Evolutionary conservation across 768 basidiomycete species (phyloP).

Genomic region (Termitomyces sp.): DNA sequence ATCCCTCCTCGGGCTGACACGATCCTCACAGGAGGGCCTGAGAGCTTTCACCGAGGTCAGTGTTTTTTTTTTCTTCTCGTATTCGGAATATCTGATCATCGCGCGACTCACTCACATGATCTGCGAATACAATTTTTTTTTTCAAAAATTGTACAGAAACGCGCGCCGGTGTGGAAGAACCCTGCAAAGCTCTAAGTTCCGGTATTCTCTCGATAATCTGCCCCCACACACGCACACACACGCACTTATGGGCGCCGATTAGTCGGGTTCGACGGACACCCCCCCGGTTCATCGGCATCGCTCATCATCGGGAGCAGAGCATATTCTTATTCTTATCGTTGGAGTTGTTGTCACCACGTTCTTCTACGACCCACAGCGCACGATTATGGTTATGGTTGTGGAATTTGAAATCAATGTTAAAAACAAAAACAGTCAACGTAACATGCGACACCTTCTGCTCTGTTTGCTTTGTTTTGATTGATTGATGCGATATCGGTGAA

Average conservation of each 20-base stretch:
- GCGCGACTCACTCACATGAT: not conserved
- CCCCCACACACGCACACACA: not conserved
- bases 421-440: no score
- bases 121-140: not conserved
- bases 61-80: not conserved
- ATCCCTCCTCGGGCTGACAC: not conserved
- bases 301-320: no score
- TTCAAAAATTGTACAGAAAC: conserved; percentile 32
- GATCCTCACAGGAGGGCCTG: conserved; percentile 53
- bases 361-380: no score
- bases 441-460: no score
- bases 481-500: no score
- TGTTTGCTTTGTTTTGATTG: no score
- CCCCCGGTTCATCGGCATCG: no score
- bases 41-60: conserved; percentile 62
- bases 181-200: conserved; percentile 44
- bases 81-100: not conserved
- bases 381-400: no score
- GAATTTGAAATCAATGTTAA: no score
- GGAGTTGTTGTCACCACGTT: no score
- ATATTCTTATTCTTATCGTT: no score
- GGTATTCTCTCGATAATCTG: not conserved
- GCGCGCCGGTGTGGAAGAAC: conserved; percentile 48
- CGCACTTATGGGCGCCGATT: not conserved
- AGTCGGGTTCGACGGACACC: not conserved